These are phyloP conservation scores for Collybia mongolica DNA, from an alignment of 768 basidiomycete genomes.

Conservation along the genomic window DNA sequence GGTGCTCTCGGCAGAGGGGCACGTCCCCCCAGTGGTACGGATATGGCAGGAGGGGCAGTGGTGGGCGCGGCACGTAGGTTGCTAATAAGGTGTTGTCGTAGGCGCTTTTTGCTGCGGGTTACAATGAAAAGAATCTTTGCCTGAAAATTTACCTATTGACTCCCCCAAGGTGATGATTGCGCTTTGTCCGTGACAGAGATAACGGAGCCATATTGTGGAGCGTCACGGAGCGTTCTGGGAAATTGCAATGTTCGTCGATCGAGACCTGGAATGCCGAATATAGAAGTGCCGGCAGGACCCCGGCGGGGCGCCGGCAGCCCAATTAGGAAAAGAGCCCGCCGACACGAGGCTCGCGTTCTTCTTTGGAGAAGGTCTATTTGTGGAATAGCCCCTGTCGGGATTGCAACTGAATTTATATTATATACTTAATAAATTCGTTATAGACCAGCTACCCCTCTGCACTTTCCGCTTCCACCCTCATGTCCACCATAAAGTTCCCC, in stretches of 20 bases:
- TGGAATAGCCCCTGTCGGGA: constrained; percentile 11
- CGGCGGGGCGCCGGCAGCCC: no score
- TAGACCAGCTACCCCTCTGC: neutral
- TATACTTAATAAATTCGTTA: constrained; percentile 3
- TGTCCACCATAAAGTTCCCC: neutral
- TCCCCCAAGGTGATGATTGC: no score
- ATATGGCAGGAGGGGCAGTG: constrained; percentile 47
- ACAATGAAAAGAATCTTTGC: no score
- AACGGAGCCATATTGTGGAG: neutral
- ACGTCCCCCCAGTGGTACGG: constrained; percentile 70
- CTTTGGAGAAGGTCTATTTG: constrained; percentile 2
- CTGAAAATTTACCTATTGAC: no score
- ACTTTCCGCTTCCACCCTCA: neutral
- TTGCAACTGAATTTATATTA: constrained; percentile 15
- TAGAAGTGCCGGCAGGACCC: neutral
- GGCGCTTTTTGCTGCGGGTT: neutral
- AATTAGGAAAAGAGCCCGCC: no score
- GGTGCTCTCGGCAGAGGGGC: constrained; percentile 67
- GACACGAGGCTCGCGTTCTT: no score
- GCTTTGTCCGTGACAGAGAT: neutral
- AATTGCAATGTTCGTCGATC: neutral
- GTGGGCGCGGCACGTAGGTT: constrained; percentile 51
- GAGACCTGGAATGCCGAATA: neutral
- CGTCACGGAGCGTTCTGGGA: neutral
- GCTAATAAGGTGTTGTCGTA: constrained; percentile 10